Base-by-base conservation (phyloP, 2,329 filamentous ascomycete genomes). In the Fusarium stilboides region DNA sequence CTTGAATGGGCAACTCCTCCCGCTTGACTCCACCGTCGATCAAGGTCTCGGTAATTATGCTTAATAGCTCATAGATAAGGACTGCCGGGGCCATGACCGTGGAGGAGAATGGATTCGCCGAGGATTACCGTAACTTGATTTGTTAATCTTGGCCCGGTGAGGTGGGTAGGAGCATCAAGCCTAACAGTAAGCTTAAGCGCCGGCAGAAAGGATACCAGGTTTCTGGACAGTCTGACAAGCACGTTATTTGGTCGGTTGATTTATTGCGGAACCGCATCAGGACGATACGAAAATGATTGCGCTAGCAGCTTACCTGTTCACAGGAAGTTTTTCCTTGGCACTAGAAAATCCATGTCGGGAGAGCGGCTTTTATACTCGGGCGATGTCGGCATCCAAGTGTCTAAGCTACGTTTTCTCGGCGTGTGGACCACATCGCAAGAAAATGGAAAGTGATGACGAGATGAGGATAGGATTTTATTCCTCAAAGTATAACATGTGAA, bases 21-120 rank as follows among this genome's bases (percentile, higher is more conserved):
- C 60, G 37, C 57, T 28, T 12, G 8, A 28, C 53, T 60, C 62
- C 62, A 65, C 60, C 43, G 52, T 22, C 37, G 53, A 65, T 65
- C 60, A 14, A 37, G 2, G 22, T 9, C 33, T 20, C 24, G 37
- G 36, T 39, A 65, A 43, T 65, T 65, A 65, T 65, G 62, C 60
- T 65, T 65, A 65, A 52, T 65, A 47, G 40, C 60, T 65, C 60
- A 65, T 28, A 60, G 62, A 65, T 65, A 65, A 65, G 59, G 31
- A 40, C 17, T 5, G 28, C 34, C 42, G 34, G 56, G 39, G 36
- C 20, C n/a, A 22, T 22, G 14, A 24, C 50, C 49, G 50, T 63
- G 50, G 37, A 57, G 40, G 17, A 5, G 5, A 19, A 43, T 20
- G 40, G 20, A 17, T 8, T 42, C 20, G 17, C 40, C 40, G 20